Evolutionary conservation across 176 grass and related monocot genomes (phyloP).

Genomic region (maize (Zea mays)): Zm-B73-REFERENCE-NAM-5.0 NC_050102.1:177043501-177044000

Average conservation of each 20-base stretch:
- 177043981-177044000: background rate
- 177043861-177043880: conserved; percentile 9
- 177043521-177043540: conserved; percentile 5
- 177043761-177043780: conserved; percentile 50
- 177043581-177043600: conserved; percentile 96
- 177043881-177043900: conserved; percentile 17
- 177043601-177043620: conserved; percentile 96
- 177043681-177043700: conserved; percentile 70
- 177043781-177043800: conserved; percentile 30
- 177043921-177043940: background rate
- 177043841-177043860: background rate
- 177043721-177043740: conserved; percentile 72
- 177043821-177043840: background rate
- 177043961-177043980: background rate
- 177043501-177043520: background rate
- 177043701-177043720: conserved; percentile 79
- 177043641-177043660: conserved; percentile 79
- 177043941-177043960: background rate
- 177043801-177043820: conserved; percentile 2
- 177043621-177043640: conserved; percentile 77
- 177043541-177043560: conserved; percentile 45
- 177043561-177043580: conserved; percentile 94
- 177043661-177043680: conserved; percentile 68
- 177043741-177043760: conserved; percentile 70
- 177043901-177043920: background rate